These are phyloP conservation scores for Rickenella mellea DNA, from an alignment of 768 basidiomycete genomes.

Conservation along the genomic window DNA sequence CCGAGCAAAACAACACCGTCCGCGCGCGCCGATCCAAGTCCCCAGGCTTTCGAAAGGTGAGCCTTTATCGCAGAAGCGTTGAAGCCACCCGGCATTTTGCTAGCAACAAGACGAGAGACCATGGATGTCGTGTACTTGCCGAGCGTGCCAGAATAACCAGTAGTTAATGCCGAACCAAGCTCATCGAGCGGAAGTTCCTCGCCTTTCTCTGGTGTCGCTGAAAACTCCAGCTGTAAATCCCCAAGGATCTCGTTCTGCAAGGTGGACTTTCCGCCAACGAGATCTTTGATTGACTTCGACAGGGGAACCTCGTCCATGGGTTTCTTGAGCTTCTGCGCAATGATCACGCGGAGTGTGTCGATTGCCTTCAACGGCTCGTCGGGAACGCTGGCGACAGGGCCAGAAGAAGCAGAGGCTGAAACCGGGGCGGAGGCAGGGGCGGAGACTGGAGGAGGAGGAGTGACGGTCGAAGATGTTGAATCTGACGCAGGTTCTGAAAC, in stretches of 20 bases:
- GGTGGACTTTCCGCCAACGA: conserved; percentile 97
- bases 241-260: conserved; percentile 98
- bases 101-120: conserved; percentile 83
- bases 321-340: conserved; percentile 99
- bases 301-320: conserved; percentile 79
- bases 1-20: conserved; percentile 87
- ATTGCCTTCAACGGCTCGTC: conserved; percentile 88
- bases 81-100: conserved; percentile 99
- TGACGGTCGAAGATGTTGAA: conserved; percentile 25
- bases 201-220: conserved; percentile 93
- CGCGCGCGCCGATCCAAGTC: conserved; percentile 81
- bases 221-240: conserved; percentile 91
- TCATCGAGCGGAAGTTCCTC: conserved; percentile 97
- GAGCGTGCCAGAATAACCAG: conserved; percentile 75
- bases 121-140: conserved; percentile 93
- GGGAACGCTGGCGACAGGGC: conserved; percentile 66
- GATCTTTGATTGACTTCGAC: conserved; percentile 94
- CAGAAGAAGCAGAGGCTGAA: conserved; percentile 39
- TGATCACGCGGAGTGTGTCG: conserved; percentile 79
- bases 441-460: conserved; percentile 30
- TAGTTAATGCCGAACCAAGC: conserved; percentile 74
- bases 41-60: conserved; percentile 89
- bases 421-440: conserved; percentile 33
- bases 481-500: conserved; percentile 20
- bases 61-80: conserved; percentile 85